phyloP scores from a whole-genome alignment of 441 rosid genomes.

The Oxalis stricta region DNA sequence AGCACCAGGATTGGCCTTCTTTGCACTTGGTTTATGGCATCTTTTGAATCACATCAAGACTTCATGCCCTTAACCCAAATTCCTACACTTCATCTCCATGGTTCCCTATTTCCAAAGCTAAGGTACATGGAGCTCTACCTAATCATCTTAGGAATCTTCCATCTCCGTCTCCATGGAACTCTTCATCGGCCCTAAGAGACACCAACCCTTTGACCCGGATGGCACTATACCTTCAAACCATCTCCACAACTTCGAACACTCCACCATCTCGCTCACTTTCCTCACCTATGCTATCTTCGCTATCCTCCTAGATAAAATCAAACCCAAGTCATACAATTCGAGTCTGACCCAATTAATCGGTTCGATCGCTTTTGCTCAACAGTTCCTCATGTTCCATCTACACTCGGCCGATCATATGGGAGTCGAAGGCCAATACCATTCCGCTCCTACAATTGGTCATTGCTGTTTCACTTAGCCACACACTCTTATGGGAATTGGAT shows the following conservation, averaged over 20 bases:
- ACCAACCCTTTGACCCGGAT: constrained; percentile 68
- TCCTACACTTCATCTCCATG: constrained; percentile 44
- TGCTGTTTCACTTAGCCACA: constrained; percentile 40
- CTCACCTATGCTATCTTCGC: constrained; percentile 48
- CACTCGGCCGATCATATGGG: constrained; percentile 80
- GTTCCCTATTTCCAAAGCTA: constrained; percentile 44
- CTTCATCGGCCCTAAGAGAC: constrained; percentile 51
- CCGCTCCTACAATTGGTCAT: constrained; percentile 49
- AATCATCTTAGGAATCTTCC: constrained; percentile 44
- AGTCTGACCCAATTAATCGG: constrained; percentile 41
- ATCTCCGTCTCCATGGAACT: constrained; percentile 62
- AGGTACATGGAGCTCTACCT: constrained; percentile 48
- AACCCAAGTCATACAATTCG: constrained; percentile 17
- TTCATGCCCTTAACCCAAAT: constrained; percentile 33
- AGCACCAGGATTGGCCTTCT: constrained; percentile 55
- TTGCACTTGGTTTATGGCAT: constrained; percentile 70
- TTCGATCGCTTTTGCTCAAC: constrained; percentile 51
- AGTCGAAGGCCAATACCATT: constrained; percentile 73
- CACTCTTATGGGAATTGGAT: constrained; percentile 46
- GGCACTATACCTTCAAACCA: constrained; percentile 78
- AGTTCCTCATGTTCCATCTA: constrained; percentile 63
- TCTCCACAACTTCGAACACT: constrained; percentile 79
- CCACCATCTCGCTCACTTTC: constrained; percentile 54
- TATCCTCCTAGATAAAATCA: constrained; percentile 32
- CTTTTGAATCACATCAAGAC: constrained; percentile 55